Percentiles rank a stretch among this genome's conserved stretches.
These are phyloP conservation scores for Candida xyloterini DNA, from an alignment of 805 yeast species.

Conservation along the genomic window DNA sequence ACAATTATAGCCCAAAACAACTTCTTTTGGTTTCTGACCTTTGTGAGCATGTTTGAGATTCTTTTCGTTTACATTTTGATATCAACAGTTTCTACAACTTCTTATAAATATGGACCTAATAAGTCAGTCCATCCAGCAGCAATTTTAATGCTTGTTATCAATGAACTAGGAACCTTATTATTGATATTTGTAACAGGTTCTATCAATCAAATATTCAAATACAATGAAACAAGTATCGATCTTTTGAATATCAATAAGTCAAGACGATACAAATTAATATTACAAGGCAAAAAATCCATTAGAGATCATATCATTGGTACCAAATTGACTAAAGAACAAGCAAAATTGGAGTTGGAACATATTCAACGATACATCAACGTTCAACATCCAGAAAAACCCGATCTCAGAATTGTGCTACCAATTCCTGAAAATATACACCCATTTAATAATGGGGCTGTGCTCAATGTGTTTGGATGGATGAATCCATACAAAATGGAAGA, in stretches of 20 bases:
- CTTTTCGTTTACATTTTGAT: slow-evolving; percentile 40
- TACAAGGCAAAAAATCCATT: background rate
- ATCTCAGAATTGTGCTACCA: slow-evolving; percentile 37
- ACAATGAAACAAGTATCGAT: slow-evolving; percentile 56
- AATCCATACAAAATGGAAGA: slow-evolving; percentile 3
- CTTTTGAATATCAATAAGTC: slow-evolving; percentile 28
- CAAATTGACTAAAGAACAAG: background rate
- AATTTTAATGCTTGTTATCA: slow-evolving; percentile 38
- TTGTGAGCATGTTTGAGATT: slow-evolving; percentile 37
- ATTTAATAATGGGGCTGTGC: slow-evolving; percentile 36
- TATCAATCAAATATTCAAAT: slow-evolving; percentile 38
- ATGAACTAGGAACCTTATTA: slow-evolving; percentile 46
- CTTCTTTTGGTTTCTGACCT: slow-evolving; percentile 56
- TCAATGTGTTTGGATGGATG: slow-evolving; percentile 36
- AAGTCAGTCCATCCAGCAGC: background rate
- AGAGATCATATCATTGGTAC: slow-evolving; percentile 17
- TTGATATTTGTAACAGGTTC: slow-evolving; percentile 39
- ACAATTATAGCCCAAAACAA: slow-evolving; percentile 66
- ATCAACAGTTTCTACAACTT: slow-evolving; percentile 21
- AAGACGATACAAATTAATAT: slow-evolving; percentile 2
- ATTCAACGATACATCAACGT: slow-evolving; percentile 44
- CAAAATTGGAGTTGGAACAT: slow-evolving; percentile 13
- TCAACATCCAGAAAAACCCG: slow-evolving; percentile 29
- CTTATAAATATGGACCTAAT: background rate
- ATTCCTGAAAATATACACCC: slow-evolving; percentile 33